Evolutionary conservation across 805 yeast species (phyloP), one percentile per base, ranked within the genome.

Genomic region (Blastobotrys mokoenaii): DNA sequence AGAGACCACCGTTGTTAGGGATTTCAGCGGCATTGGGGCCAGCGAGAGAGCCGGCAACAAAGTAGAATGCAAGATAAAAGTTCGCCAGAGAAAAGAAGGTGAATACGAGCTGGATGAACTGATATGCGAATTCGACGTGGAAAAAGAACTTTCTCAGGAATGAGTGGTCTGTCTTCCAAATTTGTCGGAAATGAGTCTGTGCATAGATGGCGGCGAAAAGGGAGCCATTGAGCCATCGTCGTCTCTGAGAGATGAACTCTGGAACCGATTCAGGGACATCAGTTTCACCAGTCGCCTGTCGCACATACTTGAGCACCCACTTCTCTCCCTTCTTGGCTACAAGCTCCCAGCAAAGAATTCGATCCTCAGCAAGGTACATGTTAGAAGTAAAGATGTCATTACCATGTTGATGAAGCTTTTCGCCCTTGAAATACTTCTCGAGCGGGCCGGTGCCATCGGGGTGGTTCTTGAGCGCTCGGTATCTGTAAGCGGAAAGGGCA

Each of bases 191-290:
- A 61, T 89, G 95, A 46, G 84, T 59, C 52, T 85, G 85, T 1
- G 97, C 80, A 62, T 84, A 93, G 45, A 89, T 70, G 2, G 97
- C 97, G 0, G 99, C 97, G 68, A 93, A 93, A 60, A 93, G 76
- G 1, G 98, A 95, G 62, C 99, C 99, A 64, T 90, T 90, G 50
- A 90, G 74, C 98, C 98, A 90, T 71, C 98, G 80, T 70, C 98
- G 82, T 69, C 98, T 82, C 69, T 90, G 98, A 46, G 93, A 77
- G 44, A 90, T 85, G 59, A 93, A 87, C 60, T 93, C 97, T n/a
- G 96, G 83, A 38, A 89, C 73, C n/a, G 74, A 71, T 59, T 89
- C 97, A 6, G 97, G 97, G 42, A 88, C 96, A 75, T 90, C 97
- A 1, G 97, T 90, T 63, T 89, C 97, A 55, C 96, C 97, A 42